Percentiles rank a stretch among this genome's conserved stretches.
Conservation (phyloP, 2,329 filamentous ascomycete genomes). For the Pseudocercospora crystallina region DNA sequence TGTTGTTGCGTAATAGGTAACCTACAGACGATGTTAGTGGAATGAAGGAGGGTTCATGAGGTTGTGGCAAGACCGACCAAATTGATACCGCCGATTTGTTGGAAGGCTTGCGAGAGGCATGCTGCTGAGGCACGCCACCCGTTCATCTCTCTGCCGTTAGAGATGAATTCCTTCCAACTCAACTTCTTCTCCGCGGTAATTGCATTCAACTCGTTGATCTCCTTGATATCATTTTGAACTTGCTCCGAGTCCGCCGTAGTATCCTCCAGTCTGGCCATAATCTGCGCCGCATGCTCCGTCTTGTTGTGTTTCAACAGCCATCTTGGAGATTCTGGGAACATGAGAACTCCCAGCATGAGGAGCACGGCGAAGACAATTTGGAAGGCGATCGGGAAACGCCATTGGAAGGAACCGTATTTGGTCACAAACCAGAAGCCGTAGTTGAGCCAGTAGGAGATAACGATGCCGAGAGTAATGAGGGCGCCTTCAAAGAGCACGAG, state of each 20-base stretch:
- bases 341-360: constrained; percentile 46
- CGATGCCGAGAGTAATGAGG: constrained; percentile 51
- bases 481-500: constrained; percentile 61
- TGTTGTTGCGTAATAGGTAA: constrained; percentile 44
- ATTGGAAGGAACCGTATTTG: constrained; percentile 41
- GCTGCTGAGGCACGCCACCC: constrained; percentile 33
- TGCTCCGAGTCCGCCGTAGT: constrained; percentile 53
- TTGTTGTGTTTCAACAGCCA: constrained; percentile 45
- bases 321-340: constrained; percentile 55
- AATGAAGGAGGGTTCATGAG: background rate
- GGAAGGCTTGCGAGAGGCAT: constrained; percentile 46
- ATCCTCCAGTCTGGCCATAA: constrained; percentile 52
- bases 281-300: constrained; percentile 48
- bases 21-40: constrained; percentile 28
- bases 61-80: background rate
- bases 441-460: constrained; percentile 54
- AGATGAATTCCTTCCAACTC: constrained; percentile 16
- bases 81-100: constrained; percentile 39
- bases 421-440: constrained; percentile 40
- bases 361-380: constrained; percentile 52
- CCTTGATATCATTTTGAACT: constrained; percentile 55
- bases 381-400: constrained; percentile 57
- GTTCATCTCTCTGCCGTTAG: constrained; percentile 17
- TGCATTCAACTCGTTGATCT: constrained; percentile 16
- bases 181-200: constrained; percentile 7